Evolutionary conservation across 1,284 basidiomycete species (phyloP).

Genomic region (Cryptococcus sp.): DNA sequence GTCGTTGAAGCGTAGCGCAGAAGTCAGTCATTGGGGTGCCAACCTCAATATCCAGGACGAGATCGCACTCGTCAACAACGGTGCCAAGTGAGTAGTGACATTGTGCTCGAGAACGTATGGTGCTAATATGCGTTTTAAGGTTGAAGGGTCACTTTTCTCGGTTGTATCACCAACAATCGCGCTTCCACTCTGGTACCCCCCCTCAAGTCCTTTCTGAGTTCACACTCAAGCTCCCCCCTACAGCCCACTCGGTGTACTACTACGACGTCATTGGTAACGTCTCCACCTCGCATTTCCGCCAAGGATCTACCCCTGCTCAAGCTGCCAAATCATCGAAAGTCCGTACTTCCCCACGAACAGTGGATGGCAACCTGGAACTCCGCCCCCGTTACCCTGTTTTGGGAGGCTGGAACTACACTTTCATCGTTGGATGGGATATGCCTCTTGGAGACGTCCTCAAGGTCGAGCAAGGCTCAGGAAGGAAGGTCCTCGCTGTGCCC

Average conservation of each 20-base stretch:
- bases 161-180: slow-evolving; percentile 77
- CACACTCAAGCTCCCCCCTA: slow-evolving; percentile 74
- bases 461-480: slow-evolving; percentile 55
- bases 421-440: slow-evolving; percentile 89
- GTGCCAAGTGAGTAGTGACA: slow-evolving; percentile 72
- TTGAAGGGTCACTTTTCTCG: slow-evolving; percentile 96
- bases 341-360: slow-evolving; percentile 58
- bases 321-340: slow-evolving; percentile 33
- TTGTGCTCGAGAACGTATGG: neutral
- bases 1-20: slow-evolving; percentile 72
- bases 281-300: slow-evolving; percentile 84
- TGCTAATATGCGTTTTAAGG: slow-evolving; percentile 53
- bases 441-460: slow-evolving; percentile 65
- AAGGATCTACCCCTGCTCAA: slow-evolving; percentile 46
- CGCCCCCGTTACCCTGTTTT: slow-evolving; percentile 88
- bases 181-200: slow-evolving; percentile 63
- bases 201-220: slow-evolving; percentile 69
- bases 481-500: slow-evolving; percentile 73
- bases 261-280: slow-evolving; percentile 94
- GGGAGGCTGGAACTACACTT: slow-evolving; percentile 97
- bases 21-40: slow-evolving; percentile 95
- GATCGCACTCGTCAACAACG: slow-evolving; percentile 79
- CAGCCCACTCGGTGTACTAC: slow-evolving; percentile 79
- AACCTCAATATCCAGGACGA: slow-evolving; percentile 93
- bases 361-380: slow-evolving; percentile 67